Percentiles rank a stretch among this genome's conserved stretches.
These are phyloP conservation scores for Pyricularia sp. DNA, from an alignment of 2,329 filamentous ascomycete genomes.

Conservation along the genomic window DNA sequence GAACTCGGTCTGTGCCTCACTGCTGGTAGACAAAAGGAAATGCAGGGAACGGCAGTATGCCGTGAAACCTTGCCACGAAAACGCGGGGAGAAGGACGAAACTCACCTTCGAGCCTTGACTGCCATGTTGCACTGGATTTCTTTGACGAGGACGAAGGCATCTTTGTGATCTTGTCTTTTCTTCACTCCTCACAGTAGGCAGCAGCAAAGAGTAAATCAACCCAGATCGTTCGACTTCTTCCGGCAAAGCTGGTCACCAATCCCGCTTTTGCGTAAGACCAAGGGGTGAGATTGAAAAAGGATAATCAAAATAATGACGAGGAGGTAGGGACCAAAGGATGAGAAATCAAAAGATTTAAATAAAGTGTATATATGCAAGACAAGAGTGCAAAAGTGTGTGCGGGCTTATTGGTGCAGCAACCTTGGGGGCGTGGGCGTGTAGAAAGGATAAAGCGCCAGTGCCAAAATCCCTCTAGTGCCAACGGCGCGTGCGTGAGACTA, in stretches of 20 bases:
- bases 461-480: neutral
- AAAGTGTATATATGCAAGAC: neutral
- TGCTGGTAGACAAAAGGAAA: neutral
- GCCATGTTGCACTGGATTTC: slow-evolving; percentile 14
- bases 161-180: neutral
- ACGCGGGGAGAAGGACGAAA: neutral
- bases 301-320: neutral
- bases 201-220: neutral
- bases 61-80: neutral
- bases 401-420: neutral
- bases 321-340: neutral
- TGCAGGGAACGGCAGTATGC: neutral
- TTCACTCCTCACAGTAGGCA: neutral
- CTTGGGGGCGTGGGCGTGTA: neutral
- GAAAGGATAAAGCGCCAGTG: neutral
- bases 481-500: neutral
- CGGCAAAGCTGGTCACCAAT: neutral
- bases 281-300: neutral
- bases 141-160: slow-evolving; percentile 6
- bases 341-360: neutral
- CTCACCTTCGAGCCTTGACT: slow-evolving; percentile 19
- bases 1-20: neutral
- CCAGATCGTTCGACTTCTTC: neutral
- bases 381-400: neutral
- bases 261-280: neutral